Base-by-base conservation (phyloP, 768 basidiomycete genomes). In the Coprinopsis marcescibilis region DNA sequence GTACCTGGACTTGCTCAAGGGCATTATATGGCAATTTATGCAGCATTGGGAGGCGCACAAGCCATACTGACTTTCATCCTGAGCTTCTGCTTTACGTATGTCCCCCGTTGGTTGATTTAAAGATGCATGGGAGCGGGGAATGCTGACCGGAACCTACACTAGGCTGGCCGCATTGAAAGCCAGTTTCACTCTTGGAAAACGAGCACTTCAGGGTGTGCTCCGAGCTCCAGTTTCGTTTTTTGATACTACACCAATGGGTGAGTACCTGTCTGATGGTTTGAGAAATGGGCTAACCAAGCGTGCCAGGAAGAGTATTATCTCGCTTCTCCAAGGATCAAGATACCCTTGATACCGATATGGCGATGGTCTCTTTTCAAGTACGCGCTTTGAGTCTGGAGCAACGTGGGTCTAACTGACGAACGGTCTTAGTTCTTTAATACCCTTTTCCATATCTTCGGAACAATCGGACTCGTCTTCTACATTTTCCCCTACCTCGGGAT, bases 161-260 rank as follows among this genome's bases (percentile, higher is more conserved):
- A 76, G 73, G 5, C 44, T 70, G 25, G 58, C 64, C 48, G 62
- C 66, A 24, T 59, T 77, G 13, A 51, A 59, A 2, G 73, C 71
- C 8, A 73, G 75, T 57, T 57, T 75, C 46, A 64, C 60, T 10
- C 58, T 87, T 29, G 85, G 83, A 64, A 75, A 68, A 52, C 58
- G 66, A 5, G 83, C 83, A 0, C 63, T 87, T 10, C 58, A 51
- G 3, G 68, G 71, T 11, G 81, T 89, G 3, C 56, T 89, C 42
- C 63, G 72, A 3, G 83, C 83, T 5, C 79, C 83, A 0, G 60
- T 71, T 0, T 75, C 80, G 2, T 87, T 85, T 65, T 86, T 85
- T 57, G 85, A 89, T 57, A 81, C 83, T 0, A 86, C 84, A 0
- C 81, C 81, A 1, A 72, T 81, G 57, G 80, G 81, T 80, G 53